These are phyloP conservation scores for Trametes polyzona DNA, from an alignment of 1,284 basidiomycete species.

Conservation along the genomic window DNA sequence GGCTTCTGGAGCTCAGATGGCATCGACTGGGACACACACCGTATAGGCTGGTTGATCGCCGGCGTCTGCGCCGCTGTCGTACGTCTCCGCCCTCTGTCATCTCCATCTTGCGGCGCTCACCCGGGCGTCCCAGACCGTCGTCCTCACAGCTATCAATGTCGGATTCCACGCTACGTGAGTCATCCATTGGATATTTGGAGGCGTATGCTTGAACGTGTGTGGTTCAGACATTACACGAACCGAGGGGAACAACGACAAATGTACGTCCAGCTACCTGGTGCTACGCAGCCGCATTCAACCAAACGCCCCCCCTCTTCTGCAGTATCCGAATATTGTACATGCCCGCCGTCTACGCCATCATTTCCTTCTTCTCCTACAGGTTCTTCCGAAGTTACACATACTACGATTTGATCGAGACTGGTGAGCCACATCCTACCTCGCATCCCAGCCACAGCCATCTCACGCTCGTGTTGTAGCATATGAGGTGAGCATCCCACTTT, in stretches of 20 bases:
- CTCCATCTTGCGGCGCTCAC: not conserved
- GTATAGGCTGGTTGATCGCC: constrained; percentile 76
- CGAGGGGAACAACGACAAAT: constrained; percentile 76
- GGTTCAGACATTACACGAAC: constrained; percentile 63
- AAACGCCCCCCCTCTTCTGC: not conserved
- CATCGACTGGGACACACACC: constrained; percentile 63
- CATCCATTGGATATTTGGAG: not conserved
- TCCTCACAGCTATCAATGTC: constrained; percentile 61
- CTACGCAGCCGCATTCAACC: not conserved
- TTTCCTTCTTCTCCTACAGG: constrained; percentile 88
- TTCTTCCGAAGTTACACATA: constrained; percentile 84
- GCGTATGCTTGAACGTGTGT: not conserved
- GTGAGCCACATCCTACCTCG: constrained; percentile 51
- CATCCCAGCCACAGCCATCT: not conserved
- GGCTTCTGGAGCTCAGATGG: constrained; percentile 60
- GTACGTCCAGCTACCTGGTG: constrained; percentile 43
- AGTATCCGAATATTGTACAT: constrained; percentile 80
- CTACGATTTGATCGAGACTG: constrained; percentile 75
- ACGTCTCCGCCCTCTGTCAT: constrained; percentile 34
- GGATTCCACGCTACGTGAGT: constrained; percentile 62
- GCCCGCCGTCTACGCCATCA: constrained; percentile 81
- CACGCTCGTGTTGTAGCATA: constrained; percentile 40
- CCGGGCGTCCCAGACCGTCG: constrained; percentile 52
- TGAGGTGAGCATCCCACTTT: constrained; percentile 40
- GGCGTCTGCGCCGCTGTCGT: constrained; percentile 66